phyloP scores from a whole-genome alignment of 805 yeast genomes.

The Monosporozyma aerobia region DNA sequence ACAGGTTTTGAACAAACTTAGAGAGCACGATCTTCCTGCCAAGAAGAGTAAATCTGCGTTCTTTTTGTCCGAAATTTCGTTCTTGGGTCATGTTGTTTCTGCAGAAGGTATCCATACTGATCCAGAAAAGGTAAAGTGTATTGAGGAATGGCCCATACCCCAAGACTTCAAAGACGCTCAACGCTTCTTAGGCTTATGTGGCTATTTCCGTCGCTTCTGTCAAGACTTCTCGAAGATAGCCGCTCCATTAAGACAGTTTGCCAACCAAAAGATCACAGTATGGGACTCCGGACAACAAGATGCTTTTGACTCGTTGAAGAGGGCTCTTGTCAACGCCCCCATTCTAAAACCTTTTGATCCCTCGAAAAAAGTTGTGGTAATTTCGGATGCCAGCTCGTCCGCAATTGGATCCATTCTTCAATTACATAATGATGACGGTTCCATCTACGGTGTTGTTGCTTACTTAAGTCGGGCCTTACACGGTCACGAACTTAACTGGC shows the following conservation, averaged over 20 bases:
- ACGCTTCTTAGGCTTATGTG: not conserved
- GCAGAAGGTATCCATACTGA: not conserved
- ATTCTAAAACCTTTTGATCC: not conserved
- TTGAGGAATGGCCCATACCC: not conserved
- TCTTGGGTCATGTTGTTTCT: not conserved
- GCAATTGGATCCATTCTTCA: not conserved
- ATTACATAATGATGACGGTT: not conserved
- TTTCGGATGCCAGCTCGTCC: not conserved
- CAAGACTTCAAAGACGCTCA: no score
- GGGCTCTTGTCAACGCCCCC: not conserved
- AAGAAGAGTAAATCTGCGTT: constrained; percentile 1
- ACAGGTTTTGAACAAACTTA: not conserved
- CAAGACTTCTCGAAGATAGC: not conserved
- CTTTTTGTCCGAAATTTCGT: not conserved
- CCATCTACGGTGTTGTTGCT: not conserved
- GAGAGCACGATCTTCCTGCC: not conserved
- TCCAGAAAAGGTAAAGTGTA: not conserved
- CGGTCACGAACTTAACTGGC: not conserved
- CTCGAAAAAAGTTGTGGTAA: not conserved
- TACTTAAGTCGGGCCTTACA: not conserved
- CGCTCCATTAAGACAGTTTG: not conserved
- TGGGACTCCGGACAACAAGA: not conserved
- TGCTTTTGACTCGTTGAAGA: not conserved
- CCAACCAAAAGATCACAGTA: not conserved
- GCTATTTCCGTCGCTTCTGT: not conserved